A percentile compares a stretch with the other conserved stretches of the same genome.
phyloP scores from a whole-genome alignment of 495 filamentous ascomycete genomes.

The Pseudoneurospora amorphoporcata region DNA sequence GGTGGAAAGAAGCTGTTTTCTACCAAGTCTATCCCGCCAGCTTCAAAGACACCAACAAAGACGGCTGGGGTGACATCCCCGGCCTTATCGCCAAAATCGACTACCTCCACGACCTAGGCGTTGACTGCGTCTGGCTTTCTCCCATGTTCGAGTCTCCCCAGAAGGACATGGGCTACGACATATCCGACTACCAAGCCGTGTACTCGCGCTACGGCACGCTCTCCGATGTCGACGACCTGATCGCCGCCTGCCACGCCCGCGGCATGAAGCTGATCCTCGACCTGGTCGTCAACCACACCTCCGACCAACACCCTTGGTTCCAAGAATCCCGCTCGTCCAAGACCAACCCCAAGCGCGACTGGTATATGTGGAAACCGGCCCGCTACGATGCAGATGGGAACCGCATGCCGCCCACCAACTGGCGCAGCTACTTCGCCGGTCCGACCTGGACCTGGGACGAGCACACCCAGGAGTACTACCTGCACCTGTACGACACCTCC shows the following conservation, averaged over 20 bases:
- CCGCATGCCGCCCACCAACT: constrained; percentile 56
- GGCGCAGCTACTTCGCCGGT: constrained; percentile 41
- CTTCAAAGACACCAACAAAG: constrained; percentile 56
- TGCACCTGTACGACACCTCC: constrained; percentile 49
- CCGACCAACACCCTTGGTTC: constrained; percentile 62
- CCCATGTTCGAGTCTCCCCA: constrained; percentile 59
- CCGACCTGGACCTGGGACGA: constrained; percentile 55
- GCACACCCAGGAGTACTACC: constrained; percentile 52
- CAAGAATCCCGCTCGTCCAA: constrained; percentile 47
- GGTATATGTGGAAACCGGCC: constrained; percentile 57
- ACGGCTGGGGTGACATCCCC: constrained; percentile 58
- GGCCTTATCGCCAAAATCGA: constrained; percentile 57
- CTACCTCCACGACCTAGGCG: constrained; percentile 51
- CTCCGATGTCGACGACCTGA: constrained; percentile 54
- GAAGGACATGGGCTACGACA: constrained; percentile 57
- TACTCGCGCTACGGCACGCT: constrained; percentile 54
- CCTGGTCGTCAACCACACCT: constrained; percentile 64
- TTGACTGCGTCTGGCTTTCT: constrained; percentile 60
- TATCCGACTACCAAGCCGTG: constrained; percentile 57
- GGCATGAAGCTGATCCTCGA: constrained; percentile 62
- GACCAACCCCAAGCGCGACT: constrained; percentile 48
- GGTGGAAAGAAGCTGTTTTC: constrained; percentile 35
- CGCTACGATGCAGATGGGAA: constrained; percentile 43
- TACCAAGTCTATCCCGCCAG: constrained; percentile 52
- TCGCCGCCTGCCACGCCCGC: constrained; percentile 42